These are phyloP conservation scores for Boletus coccyginus DNA, from an alignment of 768 basidiomycete genomes.

Conservation along the genomic window DNA sequence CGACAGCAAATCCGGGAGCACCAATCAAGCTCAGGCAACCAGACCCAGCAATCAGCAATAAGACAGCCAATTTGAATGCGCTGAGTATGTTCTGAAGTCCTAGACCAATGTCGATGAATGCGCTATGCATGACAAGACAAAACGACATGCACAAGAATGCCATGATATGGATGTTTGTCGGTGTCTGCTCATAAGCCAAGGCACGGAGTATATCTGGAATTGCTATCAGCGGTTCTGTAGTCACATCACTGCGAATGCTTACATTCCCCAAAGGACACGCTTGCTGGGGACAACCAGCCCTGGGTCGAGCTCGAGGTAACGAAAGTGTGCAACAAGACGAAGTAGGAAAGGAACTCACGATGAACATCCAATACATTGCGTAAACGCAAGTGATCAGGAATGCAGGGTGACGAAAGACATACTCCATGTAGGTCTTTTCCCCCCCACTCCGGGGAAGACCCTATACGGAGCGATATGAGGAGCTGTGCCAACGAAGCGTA, in stretches of 20 bases:
- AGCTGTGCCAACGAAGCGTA: background rate
- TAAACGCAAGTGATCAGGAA: slow-evolving; percentile 62
- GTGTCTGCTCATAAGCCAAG: slow-evolving; percentile 43
- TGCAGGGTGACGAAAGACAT: slow-evolving; percentile 59
- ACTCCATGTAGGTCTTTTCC: slow-evolving; percentile 76
- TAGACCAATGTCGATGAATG: slow-evolving; percentile 50
- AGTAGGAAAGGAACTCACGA: slow-evolving; percentile 38
- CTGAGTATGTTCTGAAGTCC: slow-evolving; percentile 64
- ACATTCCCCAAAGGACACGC: slow-evolving; percentile 76
- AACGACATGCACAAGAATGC: slow-evolving; percentile 57
- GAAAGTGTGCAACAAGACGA: background rate
- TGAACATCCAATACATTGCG: slow-evolving; percentile 54
- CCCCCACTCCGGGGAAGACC: slow-evolving; percentile 70
- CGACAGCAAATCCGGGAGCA: slow-evolving; percentile 47
- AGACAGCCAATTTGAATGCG: slow-evolving; percentile 55
- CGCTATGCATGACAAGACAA: slow-evolving; percentile 56
- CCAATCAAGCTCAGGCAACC: slow-evolving; percentile 53
- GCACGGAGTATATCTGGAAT: slow-evolving; percentile 57
- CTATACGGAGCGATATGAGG: slow-evolving; percentile 28
- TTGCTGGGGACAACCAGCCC: slow-evolving; percentile 58
- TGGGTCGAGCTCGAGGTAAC: slow-evolving; percentile 21
- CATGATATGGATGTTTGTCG: slow-evolving; percentile 46
- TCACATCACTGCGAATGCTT: slow-evolving; percentile 6
- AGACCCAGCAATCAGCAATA: slow-evolving; percentile 48
- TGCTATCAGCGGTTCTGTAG: background rate